Evolutionary conservation across 495 filamentous ascomycete genomes (phyloP).

Genomic region (Penicillium waksmanii): DNA sequence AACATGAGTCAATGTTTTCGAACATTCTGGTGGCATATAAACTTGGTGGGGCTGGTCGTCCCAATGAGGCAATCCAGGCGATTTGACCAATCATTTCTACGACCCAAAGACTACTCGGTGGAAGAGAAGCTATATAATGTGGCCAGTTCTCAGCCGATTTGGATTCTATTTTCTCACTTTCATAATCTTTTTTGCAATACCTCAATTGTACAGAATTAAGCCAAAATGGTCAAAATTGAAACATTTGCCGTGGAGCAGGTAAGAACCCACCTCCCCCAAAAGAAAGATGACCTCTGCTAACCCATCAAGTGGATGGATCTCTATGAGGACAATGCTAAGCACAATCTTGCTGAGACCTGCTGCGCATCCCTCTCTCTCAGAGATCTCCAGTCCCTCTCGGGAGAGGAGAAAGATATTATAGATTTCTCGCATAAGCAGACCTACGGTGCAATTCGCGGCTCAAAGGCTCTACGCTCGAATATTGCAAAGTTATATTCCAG

Average conservation of each 20-base stretch:
- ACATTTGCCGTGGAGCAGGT: constrained; percentile 81
- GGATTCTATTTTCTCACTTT: not conserved
- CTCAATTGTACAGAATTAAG: not conserved
- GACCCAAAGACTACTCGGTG: not conserved
- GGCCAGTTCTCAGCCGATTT: not conserved
- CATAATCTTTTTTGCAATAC: not conserved
- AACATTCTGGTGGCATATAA: no score
- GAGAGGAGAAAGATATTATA: constrained; percentile 42
- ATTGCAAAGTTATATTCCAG: constrained; percentile 66
- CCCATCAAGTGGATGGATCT: constrained; percentile 79
- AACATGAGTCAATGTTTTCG: no score
- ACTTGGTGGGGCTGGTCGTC: not conserved
- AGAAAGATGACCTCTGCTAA: constrained; percentile 4
- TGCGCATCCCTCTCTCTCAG: constrained; percentile 77
- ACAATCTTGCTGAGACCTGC: constrained; percentile 89
- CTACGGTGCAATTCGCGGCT: constrained; percentile 74
- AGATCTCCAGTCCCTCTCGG: constrained; percentile 61
- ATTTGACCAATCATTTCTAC: constrained; percentile 13
- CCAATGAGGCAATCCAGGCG: constrained; percentile 17
- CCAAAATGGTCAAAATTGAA: constrained; percentile 67
- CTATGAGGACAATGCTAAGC: constrained; percentile 72
- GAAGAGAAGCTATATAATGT: not conserved
- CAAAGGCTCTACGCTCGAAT: constrained; percentile 60
- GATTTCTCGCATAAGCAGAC: constrained; percentile 57
- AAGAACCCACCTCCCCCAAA: constrained; percentile 11